These are phyloP conservation scores for Podospora pseudoanserina DNA, from an alignment of 495 filamentous ascomycete genomes.

Conservation along the genomic window DNA sequence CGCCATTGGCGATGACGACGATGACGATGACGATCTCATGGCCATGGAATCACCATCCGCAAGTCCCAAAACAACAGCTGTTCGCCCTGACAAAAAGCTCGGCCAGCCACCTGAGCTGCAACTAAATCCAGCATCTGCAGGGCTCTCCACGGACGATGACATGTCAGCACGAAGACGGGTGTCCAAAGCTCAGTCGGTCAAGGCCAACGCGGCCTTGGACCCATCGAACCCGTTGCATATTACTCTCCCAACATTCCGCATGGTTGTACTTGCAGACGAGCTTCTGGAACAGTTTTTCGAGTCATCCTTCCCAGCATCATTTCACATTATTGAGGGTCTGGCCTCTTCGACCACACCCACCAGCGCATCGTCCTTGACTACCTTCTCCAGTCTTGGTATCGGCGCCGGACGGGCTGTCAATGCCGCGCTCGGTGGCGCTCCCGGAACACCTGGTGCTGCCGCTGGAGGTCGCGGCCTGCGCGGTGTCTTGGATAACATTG, in stretches of 20 bases:
- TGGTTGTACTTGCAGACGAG: conserved; percentile 96
- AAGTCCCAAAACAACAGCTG: conserved; percentile 35
- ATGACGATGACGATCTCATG: conserved; percentile 65
- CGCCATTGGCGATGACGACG: conserved; percentile 74
- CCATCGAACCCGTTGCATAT: conserved; percentile 90
- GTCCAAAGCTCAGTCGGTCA: conserved; percentile 54
- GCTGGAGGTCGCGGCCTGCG: conserved; percentile 71
- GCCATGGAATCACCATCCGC: conserved; percentile 43
- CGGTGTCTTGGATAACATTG: conserved; percentile 93
- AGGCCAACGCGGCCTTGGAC: conserved; percentile 85
- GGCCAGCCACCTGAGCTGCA: conserved; percentile 20
- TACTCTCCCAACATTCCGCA: conserved; percentile 95
- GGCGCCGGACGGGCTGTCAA: conserved; percentile 41
- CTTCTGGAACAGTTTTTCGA: conserved; percentile 96
- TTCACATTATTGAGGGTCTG: conserved; percentile 52
- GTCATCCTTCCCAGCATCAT: conserved; percentile 65
- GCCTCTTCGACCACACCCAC: conserved; percentile 22
- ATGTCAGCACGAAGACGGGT: conserved; percentile 34
- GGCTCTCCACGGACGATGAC: conserved; percentile 4
- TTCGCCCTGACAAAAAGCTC: conserved; percentile 24
- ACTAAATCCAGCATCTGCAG: conserved; percentile 21
- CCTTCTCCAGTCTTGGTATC: conserved; percentile 67
- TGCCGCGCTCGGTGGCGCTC: conserved; percentile 28
- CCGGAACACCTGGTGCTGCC: conserved; percentile 39
- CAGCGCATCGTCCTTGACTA: conserved; percentile 62